Evolutionary conservation across 192 early-diverging fungal genomes (phyloP).

Genomic region (Paraglomus brasilianum): DNA sequence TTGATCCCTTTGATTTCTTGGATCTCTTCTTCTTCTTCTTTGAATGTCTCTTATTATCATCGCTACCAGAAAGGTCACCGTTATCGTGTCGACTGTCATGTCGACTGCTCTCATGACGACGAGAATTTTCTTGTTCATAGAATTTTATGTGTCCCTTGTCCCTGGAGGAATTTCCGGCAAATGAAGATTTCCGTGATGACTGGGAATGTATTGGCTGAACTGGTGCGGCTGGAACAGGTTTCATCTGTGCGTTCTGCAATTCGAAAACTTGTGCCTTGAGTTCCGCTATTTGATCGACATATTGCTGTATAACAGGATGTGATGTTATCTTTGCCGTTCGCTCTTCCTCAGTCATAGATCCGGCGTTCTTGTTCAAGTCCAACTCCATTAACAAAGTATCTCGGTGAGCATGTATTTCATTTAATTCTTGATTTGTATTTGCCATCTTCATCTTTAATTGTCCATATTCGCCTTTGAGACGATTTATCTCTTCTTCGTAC

Average conservation of each 20-base stretch:
- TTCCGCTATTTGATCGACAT: constrained; percentile 34
- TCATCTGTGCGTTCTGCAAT: constrained; percentile 36
- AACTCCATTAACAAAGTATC: constrained; percentile 53
- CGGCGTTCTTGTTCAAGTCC: constrained; percentile 40
- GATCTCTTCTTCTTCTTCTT: constrained; percentile 9
- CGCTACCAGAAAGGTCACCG: neutral
- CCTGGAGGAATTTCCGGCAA: neutral
- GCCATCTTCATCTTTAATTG: constrained; percentile 50
- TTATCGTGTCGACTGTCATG: neutral
- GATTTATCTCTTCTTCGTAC: constrained; percentile 45
- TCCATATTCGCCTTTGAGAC: constrained; percentile 41
- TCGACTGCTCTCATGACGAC: neutral
- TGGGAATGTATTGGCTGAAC: constrained; percentile 29
- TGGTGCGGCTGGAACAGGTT: constrained; percentile 25
- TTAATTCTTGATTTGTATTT: constrained; percentile 40
- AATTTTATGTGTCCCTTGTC: constrained; percentile 24
- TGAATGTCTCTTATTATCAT: neutral
- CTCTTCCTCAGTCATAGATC: constrained; percentile 34
- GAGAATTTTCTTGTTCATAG: constrained; percentile 2
- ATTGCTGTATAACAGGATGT: constrained; percentile 40
- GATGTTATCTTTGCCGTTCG: constrained; percentile 39
- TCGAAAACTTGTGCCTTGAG: constrained; percentile 40
- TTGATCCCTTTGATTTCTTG: neutral
- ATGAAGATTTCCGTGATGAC: constrained; percentile 24
- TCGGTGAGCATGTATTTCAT: constrained; percentile 47